These are phyloP conservation scores for Paramyrothecium roridum DNA, from an alignment of 2,329 filamentous ascomycete species.

Conservation along the genomic window DNA sequence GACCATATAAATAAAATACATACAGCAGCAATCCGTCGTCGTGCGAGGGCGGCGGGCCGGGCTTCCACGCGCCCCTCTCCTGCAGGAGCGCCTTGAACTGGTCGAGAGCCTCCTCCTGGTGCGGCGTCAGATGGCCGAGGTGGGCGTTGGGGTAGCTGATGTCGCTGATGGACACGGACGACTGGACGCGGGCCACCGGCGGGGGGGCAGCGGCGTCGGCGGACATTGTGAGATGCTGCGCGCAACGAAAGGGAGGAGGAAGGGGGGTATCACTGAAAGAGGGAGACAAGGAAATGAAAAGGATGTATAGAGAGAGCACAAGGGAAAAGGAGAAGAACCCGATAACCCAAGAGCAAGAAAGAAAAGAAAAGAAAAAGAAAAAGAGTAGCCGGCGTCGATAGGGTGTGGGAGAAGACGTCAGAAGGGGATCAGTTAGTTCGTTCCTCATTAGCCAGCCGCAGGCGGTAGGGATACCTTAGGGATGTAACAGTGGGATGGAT, in stretches of 20 bases:
- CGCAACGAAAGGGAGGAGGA: neutral
- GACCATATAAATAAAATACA: slow-evolving; percentile 23
- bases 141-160: slow-evolving; percentile 72
- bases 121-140: slow-evolving; percentile 68
- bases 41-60: slow-evolving; percentile 57
- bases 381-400: slow-evolving; percentile 5
- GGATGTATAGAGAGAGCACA: neutral
- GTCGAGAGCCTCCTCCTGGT: slow-evolving; percentile 64
- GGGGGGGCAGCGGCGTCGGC: slow-evolving; percentile 18
- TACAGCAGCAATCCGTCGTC: slow-evolving; percentile 73
- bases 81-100: slow-evolving; percentile 69
- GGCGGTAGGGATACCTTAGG: no score
- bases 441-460: no score
- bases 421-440: neutral
- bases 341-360: neutral
- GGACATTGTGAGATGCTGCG: slow-evolving; percentile 15
- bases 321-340: neutral
- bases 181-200: slow-evolving; percentile 22
- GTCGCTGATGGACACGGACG: slow-evolving; percentile 26
- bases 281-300: neutral
- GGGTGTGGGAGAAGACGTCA: slow-evolving; percentile 1
- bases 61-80: slow-evolving; percentile 62
- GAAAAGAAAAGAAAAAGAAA: slow-evolving; percentile 1
- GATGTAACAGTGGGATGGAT: no score
- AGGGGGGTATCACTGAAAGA: neutral